These are phyloP conservation scores for Epithemia pelagica DNA, from an alignment of 108 stramenopile genomes.

Conservation along the genomic window DNA sequence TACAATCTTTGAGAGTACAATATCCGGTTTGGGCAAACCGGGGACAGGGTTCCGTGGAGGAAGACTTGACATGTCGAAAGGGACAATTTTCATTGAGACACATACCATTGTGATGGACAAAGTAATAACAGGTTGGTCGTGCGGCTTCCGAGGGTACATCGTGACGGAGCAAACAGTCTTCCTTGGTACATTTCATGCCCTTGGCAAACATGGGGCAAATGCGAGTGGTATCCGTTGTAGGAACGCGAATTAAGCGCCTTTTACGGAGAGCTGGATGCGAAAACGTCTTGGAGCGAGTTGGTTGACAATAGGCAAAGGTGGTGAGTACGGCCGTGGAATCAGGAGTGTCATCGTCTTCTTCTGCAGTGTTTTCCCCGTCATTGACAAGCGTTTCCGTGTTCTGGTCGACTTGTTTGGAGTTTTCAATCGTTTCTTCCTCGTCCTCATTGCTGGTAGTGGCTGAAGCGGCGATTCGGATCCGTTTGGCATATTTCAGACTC, in stretches of 20 bases:
- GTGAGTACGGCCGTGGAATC: too few species aligned
- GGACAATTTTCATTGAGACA: conserved; percentile 63
- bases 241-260: neutral
- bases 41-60: conserved; percentile 53
- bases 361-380: neutral
- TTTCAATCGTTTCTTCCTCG: neutral
- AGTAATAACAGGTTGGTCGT: conserved; percentile 70
- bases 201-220: conserved; percentile 56
- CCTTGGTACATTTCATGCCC: conserved; percentile 60
- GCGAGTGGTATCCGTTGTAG: neutral
- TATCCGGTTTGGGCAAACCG: conserved; percentile 51
- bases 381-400: neutral
- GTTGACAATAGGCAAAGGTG: conserved; percentile 5
- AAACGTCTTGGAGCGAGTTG: neutral
- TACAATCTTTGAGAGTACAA: conserved; percentile 51
- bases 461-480: neutral
- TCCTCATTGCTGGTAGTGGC: neutral
- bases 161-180: conserved; percentile 57
- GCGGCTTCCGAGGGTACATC: conserved; percentile 65
- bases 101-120: conserved; percentile 60
- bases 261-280: neutral
- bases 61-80: conserved; percentile 72
- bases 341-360: neutral
- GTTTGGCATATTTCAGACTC: neutral
- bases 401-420: too few species aligned